A percentile compares a stretch with the other conserved stretches of the same genome.
Conservation (phyloP, 2,329 filamentous ascomycete species). For the Xylariomycetidae sp. region DNA sequence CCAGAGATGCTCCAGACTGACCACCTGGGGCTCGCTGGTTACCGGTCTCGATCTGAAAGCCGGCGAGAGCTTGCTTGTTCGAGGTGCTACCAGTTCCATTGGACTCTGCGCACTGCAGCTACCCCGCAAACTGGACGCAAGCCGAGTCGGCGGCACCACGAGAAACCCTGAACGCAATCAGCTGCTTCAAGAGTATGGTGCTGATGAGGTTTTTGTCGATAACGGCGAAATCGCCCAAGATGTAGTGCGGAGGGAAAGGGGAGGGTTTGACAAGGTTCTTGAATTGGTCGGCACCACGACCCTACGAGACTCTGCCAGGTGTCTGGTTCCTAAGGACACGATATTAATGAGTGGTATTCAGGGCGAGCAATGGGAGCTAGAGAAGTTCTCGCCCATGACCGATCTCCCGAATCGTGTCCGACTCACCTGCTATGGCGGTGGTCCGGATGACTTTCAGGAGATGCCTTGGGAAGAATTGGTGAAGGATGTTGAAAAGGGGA, state of each 20-base stretch:
- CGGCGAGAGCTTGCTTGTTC: conserved; percentile 40
- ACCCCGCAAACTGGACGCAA: conserved; percentile 34
- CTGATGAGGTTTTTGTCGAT: conserved; percentile 39
- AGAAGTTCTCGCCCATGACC: conserved; percentile 9
- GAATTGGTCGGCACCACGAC: conserved; percentile 40
- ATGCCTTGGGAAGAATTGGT: conserved; percentile 17
- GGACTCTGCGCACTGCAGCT: conserved; percentile 42
- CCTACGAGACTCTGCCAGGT: conserved; percentile 38
- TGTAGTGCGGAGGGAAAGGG: conserved; percentile 23
- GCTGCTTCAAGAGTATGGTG: conserved; percentile 34
- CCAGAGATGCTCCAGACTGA: conserved; percentile 49
- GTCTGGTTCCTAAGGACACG: conserved; percentile 32
- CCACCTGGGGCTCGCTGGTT: conserved; percentile 41
- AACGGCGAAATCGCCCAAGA: conserved; percentile 33
- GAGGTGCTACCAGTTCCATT: conserved; percentile 44
- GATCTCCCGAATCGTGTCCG: conserved; percentile 11
- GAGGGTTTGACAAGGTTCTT: conserved; percentile 39
- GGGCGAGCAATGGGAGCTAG: conserved; percentile 16
- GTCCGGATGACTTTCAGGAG: conserved; percentile 11
- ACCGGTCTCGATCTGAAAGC: conserved; percentile 30
- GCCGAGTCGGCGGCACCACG: conserved; percentile 35
- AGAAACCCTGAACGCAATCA: conserved; percentile 29
- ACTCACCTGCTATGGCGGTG: conserved; percentile 12
- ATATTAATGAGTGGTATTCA: conserved; percentile 38
- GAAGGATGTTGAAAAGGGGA: conserved; percentile 13